Evolutionary conservation across 164 flowering plant species (phyloP).

Genomic region (Dillenia suffruticosa): DNA sequence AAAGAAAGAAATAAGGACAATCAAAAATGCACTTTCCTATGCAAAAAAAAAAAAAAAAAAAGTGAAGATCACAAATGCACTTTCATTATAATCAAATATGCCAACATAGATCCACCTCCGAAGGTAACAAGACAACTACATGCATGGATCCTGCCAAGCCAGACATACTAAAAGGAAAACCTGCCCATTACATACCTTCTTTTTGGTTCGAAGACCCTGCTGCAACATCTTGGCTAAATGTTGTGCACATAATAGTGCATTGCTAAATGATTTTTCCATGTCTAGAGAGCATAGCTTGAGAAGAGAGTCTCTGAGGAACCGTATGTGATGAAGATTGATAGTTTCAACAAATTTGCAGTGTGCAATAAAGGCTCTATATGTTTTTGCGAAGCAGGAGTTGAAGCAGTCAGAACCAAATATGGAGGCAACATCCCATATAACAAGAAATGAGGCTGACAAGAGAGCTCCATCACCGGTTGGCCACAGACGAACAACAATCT

Average conservation of each 20-base stretch:
- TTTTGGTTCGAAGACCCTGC: conserved; percentile 53
- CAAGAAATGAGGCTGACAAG: conserved; percentile 48
- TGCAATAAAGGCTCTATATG: conserved; percentile 55
- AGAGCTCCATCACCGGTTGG: conserved; percentile 57
- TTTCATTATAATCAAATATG: neutral
- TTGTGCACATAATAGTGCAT: conserved; percentile 46
- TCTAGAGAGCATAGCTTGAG: conserved; percentile 73
- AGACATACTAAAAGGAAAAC: neutral
- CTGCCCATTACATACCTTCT: conserved; percentile 44
- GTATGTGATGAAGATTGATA: conserved; percentile 36
- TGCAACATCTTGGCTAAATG: conserved; percentile 64
- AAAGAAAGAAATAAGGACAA: conserved; percentile 8
- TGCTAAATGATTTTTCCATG: conserved; percentile 46
- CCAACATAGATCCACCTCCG: neutral
- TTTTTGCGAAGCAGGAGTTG: conserved; percentile 50
- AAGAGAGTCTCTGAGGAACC: conserved; percentile 52
- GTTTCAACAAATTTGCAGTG: conserved; percentile 55
- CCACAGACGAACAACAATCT: conserved; percentile 85
- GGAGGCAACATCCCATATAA: conserved; percentile 49
- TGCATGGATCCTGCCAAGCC: neutral
- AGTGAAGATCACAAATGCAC: neutral
- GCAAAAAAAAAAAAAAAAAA: neutral
- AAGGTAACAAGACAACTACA: too few species aligned
- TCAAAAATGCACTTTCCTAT: neutral
- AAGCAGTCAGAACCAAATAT: conserved; percentile 36